phyloP scores from a whole-genome alignment of 495 filamentous ascomycete genomes.

The Annulohypoxylon moriforme region DNA sequence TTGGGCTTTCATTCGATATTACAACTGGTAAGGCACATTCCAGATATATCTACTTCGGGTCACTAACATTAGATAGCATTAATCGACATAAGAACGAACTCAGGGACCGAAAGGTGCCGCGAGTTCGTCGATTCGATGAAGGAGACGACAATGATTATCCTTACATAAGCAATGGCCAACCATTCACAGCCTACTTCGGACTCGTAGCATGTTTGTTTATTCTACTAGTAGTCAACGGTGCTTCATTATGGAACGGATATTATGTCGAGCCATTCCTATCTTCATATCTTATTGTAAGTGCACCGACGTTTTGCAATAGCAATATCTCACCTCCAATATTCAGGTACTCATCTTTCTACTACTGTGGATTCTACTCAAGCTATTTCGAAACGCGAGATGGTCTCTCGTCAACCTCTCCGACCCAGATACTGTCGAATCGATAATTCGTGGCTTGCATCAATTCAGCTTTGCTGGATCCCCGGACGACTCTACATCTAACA shows the following conservation, averaged over 20 bases:
- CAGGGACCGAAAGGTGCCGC: constrained; percentile 41
- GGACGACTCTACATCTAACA: neutral
- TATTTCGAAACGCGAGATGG: constrained; percentile 44
- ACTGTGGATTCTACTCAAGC: constrained; percentile 50
- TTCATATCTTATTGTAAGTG: constrained; percentile 54
- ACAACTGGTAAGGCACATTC: constrained; percentile 46
- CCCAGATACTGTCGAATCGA: constrained; percentile 22
- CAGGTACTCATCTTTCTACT: constrained; percentile 49
- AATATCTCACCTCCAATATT: constrained; percentile 1
- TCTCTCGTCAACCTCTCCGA: constrained; percentile 49
- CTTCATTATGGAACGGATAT: constrained; percentile 56
- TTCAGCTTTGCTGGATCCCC: constrained; percentile 22
- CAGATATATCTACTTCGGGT: neutral
- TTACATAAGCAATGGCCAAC: constrained; percentile 57
- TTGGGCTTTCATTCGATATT: constrained; percentile 57
- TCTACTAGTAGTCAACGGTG: constrained; percentile 52
- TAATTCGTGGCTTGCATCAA: constrained; percentile 21
- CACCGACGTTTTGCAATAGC: neutral
- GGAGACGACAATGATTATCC: constrained; percentile 53
- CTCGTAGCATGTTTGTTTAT: constrained; percentile 54
- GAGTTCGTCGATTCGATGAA: constrained; percentile 48
- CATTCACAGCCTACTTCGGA: constrained; percentile 52
- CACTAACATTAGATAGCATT: constrained; percentile 45
- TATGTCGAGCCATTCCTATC: constrained; percentile 49
- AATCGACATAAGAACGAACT: constrained; percentile 45